These are phyloP conservation scores for Sporothrix luriei DNA, from an alignment of 2,329 filamentous ascomycete species.

Conservation along the genomic window DNA sequence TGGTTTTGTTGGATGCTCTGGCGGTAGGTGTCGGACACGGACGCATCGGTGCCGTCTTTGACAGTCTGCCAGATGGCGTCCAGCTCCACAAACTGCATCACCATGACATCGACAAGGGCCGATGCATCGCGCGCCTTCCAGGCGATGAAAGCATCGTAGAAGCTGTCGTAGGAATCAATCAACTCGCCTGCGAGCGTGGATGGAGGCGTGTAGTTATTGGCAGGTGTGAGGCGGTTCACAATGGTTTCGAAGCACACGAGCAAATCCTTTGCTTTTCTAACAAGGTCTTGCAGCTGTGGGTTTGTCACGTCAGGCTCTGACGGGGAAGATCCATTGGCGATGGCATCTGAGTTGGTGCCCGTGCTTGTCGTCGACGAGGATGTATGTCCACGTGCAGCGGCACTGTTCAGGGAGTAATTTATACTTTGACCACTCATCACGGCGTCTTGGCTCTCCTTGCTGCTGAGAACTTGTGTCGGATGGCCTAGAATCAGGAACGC, in stretches of 20 bases:
- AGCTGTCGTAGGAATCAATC: slow-evolving; percentile 70
- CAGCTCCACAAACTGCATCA: slow-evolving; percentile 82
- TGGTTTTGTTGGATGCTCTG: slow-evolving; percentile 82
- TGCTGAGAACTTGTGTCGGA: slow-evolving; percentile 74
- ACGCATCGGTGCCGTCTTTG: slow-evolving; percentile 73
- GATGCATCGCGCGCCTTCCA: slow-evolving; percentile 83
- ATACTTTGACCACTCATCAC: slow-evolving; percentile 14
- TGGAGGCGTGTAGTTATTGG: slow-evolving; percentile 68
- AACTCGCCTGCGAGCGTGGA: slow-evolving; percentile 64
- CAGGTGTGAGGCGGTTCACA: slow-evolving; percentile 64
- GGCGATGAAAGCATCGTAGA: slow-evolving; percentile 76
- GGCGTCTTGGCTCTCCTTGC: slow-evolving; percentile 55
- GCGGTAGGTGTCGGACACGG: slow-evolving; percentile 74
- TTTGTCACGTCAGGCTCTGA: slow-evolving; percentile 65
- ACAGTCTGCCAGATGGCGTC: slow-evolving; percentile 83
- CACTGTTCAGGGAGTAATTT: slow-evolving; percentile 7
- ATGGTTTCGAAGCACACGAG: slow-evolving; percentile 77
- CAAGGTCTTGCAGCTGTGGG: slow-evolving; percentile 68
- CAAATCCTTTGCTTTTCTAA: slow-evolving; percentile 75
- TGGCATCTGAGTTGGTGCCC: background rate
- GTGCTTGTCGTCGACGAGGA: background rate
- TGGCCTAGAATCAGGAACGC: slow-evolving; percentile 80
- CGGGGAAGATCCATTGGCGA: background rate
- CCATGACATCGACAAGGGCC: slow-evolving; percentile 78
- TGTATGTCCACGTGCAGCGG: background rate